phyloP scores from a whole-genome alignment of 495 filamentous ascomycete species.

The Cenococcum geophilum region DNA sequence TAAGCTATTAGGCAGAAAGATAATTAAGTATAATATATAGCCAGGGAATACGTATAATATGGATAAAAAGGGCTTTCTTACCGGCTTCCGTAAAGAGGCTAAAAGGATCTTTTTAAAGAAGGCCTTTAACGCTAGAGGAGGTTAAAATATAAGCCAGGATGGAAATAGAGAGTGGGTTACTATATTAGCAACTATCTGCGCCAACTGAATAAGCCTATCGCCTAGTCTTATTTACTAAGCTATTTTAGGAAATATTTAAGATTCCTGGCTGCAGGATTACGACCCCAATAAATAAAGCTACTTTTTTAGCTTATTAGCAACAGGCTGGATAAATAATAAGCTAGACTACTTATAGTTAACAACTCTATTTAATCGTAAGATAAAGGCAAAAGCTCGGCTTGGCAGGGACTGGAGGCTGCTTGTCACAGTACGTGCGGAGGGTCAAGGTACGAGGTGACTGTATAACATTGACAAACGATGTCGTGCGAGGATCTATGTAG shows the following conservation, averaged over 20 bases:
- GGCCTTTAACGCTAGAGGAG: not conserved
- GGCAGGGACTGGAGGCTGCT: not conserved
- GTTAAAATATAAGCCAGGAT: not conserved
- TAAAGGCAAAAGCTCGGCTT: not conserved
- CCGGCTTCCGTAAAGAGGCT: not conserved
- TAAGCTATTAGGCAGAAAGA: not conserved
- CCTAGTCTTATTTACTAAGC: conserved; percentile 3
- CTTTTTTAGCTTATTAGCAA: not conserved
- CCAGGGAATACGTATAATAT: too few species aligned
- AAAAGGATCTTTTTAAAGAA: not conserved
- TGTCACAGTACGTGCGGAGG: too few species aligned
- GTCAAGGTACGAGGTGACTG: too few species aligned
- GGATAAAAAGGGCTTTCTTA: too few species aligned
- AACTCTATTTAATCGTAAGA: not conserved
- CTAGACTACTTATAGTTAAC: not conserved
- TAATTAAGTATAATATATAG: not conserved
- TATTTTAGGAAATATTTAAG: not conserved
- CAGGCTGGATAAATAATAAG: not conserved
- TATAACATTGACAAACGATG: too few species aligned
- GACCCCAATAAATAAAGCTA: not conserved
- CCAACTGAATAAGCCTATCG: not conserved
- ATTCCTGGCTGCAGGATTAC: not conserved
- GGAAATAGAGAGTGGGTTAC: conserved; percentile 10
- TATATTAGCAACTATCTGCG: conserved; percentile 5
- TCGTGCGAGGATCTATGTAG: too few species aligned